Evolutionary conservation across 345 rosid genomes (phyloP), one percentile per base, ranked within the genome.

Genomic region (Nasturtium officinale): DNA sequence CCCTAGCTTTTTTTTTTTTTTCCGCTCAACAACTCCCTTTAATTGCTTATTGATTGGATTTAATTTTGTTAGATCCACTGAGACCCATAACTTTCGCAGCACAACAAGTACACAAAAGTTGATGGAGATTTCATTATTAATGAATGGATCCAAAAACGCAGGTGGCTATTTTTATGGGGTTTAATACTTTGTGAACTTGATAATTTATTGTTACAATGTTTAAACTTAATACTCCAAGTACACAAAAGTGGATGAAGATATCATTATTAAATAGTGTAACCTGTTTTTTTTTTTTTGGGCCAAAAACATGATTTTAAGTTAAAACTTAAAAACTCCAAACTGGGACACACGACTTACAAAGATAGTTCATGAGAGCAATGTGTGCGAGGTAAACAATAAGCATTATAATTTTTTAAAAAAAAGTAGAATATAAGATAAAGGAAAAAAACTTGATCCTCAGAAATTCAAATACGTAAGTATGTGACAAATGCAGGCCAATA

Each of bases 61-160:
- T 43, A 53, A 32, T 32, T 20, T 5, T 37, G 61, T 50, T 74
- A 61, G 73, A 67, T 74, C 72, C 71, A 59, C 67, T 30, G 61
- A 66, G 73, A 67, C 61, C 65, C 78, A 50, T 67, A 38, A 37
- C 78, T 75, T 75, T 38, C 67, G 73, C 73, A 59, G 78, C 78
- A 75, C 78, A 67, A 67, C 29, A 67, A 51, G 78, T 50, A 75
- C 67, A 58, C 60, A 51, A 66, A 74, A 66, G 61, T 66, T 18
- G 50, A 57, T 66, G 23, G 65, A 57, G 53, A 56, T 74, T 33
- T 48, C 37, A 38, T 67, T 59, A 18, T 29, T 74, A 25, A 26
- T 37, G 29, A 18, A 59, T 50, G 46, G 45, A 15, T 58, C 58
- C 13, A 35, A 35, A 25, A 72, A 46, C 23, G 56, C 66, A 57